These are phyloP conservation scores for Aegilops sharonensis DNA, from an alignment of 176 grass and related monocot genomes.

Conservation along the genomic window DNA sequence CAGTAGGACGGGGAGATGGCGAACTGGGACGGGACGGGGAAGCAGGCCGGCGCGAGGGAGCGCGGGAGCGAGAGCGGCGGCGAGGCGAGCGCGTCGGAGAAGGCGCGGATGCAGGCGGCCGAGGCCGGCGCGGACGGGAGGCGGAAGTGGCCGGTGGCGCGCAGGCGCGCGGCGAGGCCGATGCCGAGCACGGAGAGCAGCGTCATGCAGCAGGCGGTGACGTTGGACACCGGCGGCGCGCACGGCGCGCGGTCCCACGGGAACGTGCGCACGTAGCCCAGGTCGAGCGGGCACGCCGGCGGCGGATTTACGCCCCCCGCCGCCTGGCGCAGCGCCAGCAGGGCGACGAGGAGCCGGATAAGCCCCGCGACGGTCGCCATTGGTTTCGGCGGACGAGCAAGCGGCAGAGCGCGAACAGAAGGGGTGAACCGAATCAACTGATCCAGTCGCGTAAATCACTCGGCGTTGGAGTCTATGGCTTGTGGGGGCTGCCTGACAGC, in stretches of 20 bases:
- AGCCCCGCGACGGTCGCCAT: slow-evolving; percentile 15
- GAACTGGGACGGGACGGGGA: slow-evolving; percentile 38
- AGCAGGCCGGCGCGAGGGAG: slow-evolving; percentile 57
- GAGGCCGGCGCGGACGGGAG: slow-evolving; percentile 52
- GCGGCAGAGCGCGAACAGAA: background rate
- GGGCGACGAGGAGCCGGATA: background rate
- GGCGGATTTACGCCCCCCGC: background rate
- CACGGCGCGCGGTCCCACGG: slow-evolving; percentile 72
- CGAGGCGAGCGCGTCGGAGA: slow-evolving; percentile 41
- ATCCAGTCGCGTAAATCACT: background rate
- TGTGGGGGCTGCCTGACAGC: background rate
- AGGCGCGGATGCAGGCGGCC: slow-evolving; percentile 51
- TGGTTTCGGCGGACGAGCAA: background rate
- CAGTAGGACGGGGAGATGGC: slow-evolving; percentile 59
- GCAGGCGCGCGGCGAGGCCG: slow-evolving; percentile 55
- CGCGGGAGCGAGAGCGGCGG: slow-evolving; percentile 55
- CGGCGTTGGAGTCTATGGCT: background rate
- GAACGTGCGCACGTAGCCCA: slow-evolving; percentile 72
- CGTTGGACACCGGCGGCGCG: slow-evolving; percentile 39
- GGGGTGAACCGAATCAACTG: background rate
- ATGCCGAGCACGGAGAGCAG: slow-evolving; percentile 65
- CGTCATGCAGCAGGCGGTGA: slow-evolving; percentile 54
- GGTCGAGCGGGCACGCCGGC: slow-evolving; percentile 58
- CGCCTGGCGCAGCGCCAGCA: background rate
- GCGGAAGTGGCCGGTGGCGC: slow-evolving; percentile 57